phyloP scores from a whole-genome alignment of 106 monocot genomes.

The Dendrobium nobile region DNA sequence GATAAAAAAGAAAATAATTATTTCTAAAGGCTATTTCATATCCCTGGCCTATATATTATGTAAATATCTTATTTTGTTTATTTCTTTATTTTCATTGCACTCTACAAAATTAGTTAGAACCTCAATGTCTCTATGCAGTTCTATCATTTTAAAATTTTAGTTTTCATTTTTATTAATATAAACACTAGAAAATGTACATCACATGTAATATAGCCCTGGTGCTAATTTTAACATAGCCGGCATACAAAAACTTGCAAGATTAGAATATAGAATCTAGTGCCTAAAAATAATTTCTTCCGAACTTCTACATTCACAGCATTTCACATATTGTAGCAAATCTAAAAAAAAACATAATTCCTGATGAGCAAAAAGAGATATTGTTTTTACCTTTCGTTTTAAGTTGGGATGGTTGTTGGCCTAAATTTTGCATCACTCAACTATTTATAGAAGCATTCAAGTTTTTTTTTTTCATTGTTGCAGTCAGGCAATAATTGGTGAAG shows the following conservation, averaged over 20 bases:
- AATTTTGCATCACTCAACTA: neutral
- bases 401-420: neutral
- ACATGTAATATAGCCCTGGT: neutral
- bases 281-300: neutral
- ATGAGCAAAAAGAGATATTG: neutral
- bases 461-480: neutral
- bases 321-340: neutral
- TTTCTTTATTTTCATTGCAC: neutral
- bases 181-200: neutral
- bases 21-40: neutral
- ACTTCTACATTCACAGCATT: neutral
- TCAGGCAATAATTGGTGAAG: neutral
- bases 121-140: neutral
- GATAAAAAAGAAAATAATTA: neutral
- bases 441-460: neutral
- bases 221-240: neutral
- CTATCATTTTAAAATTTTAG: neutral
- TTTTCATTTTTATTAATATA: neutral
- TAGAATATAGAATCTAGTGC: neutral
- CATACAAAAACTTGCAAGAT: neutral
- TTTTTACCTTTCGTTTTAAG: neutral
- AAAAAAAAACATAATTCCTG: neutral
- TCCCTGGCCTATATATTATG: too few relatives aligned
- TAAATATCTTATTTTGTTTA: neutral
- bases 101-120: neutral